Evolutionary conservation across 192 early-diverging fungal genomes (phyloP), one percentile per base, ranked within the genome.

Genomic region (Obelidium mucronatum): DNA sequence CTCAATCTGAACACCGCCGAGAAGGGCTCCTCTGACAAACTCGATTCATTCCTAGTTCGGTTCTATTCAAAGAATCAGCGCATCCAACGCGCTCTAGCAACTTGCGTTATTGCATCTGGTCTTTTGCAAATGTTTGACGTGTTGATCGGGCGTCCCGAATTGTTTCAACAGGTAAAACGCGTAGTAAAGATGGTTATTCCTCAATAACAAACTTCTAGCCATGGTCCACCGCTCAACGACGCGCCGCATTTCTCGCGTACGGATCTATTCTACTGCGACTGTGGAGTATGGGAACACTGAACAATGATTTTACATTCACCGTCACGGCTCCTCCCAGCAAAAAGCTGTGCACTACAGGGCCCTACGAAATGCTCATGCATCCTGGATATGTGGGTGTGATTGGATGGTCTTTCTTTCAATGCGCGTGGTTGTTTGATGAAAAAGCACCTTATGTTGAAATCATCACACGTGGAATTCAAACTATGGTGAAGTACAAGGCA

Each of bases 321-420:
- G 39, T 67, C 36, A 26, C 6, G 19, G 37, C 44, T 26, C 39
- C 66, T 8, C 22, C 22, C 0, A 22, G 24, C 24, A 42, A 17
- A n/a, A 26, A 40, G 44, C 42, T 67, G 39, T 26, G 24, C 3
- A 26, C 19, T 24, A 67, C 11, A n/a, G 66, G 66, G 28, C 66
- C 66, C 33, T 67, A 67, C 44, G 66, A 67, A 30, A 42, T 67
- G 13, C 42, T 67, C 3, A 26, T 67, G n/a, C 66, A 67, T 51
- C 66, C 66, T 13, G 36, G 66, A 17, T 67, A 67, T 39, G 40
- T 44, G 6, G 66, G 66, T n/a, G 24, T 67, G 17, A 26, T 67
- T 67, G 66, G 66, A 6, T 67, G 66, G 66, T 15, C 26, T 28
- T 8, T 67, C n/a, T 67, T 67, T 30, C 39, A 52, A 15, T 51